A percentile compares a stretch with the other conserved stretches of the same genome.
Conservation (phyloP, 1,284 basidiomycete genomes). For the Phaffia rhodozyma region DNA sequence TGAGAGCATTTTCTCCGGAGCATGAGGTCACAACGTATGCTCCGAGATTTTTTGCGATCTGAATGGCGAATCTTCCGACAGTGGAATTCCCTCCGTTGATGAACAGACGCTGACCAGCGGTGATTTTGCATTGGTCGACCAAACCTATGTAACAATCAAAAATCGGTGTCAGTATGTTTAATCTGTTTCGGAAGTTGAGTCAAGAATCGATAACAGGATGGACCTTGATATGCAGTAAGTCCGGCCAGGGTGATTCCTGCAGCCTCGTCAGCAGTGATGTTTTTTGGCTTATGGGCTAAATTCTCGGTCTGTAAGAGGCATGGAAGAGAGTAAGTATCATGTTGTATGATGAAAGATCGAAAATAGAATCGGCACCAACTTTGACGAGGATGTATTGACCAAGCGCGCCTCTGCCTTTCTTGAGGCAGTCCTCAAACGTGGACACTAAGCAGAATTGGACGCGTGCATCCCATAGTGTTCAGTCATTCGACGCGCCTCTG, state of each 20-base stretch:
- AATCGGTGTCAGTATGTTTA: too few relatives aligned
- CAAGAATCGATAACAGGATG: too few relatives aligned
- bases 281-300: constrained; percentile 7
- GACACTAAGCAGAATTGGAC: too few relatives aligned
- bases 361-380: too few relatives aligned
- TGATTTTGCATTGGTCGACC: too few relatives aligned
- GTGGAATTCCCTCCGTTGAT: constrained; percentile 12
- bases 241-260: constrained; percentile 20
- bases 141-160: too few relatives aligned
- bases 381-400: constrained; percentile 6
- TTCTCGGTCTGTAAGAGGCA: not conserved
- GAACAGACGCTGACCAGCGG: too few relatives aligned
- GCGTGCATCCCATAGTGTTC: too few relatives aligned
- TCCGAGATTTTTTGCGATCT: constrained; percentile 19
- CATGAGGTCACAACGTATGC: constrained; percentile 19
- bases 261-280: constrained; percentile 15
- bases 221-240: constrained; percentile 18
- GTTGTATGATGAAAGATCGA: too few relatives aligned
- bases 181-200: too few relatives aligned
- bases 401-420: not conserved
- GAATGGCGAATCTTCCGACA: constrained; percentile 21
- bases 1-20: constrained; percentile 8
- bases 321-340: not conserved
- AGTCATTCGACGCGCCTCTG: not conserved
- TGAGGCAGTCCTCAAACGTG: too few relatives aligned